Percentiles rank a stretch among this genome's conserved stretches.
phyloP scores from a whole-genome alignment of 495 filamentous ascomycete species.

The Parmelia sp. region DNA sequence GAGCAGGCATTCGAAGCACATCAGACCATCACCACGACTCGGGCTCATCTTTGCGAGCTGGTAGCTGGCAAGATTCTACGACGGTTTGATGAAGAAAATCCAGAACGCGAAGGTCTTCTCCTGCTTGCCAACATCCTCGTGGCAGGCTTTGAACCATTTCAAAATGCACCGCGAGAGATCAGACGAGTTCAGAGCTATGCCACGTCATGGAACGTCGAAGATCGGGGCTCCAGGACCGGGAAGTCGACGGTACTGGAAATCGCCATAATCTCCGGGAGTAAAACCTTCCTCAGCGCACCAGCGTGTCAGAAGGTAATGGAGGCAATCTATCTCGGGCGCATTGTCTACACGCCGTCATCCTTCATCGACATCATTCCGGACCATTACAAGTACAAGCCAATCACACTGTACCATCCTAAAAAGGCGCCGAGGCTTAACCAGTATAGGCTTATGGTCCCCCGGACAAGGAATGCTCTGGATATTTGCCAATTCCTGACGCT shows the following conservation, averaged over 20 bases:
- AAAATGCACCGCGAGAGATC: conserved; percentile 55
- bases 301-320: conserved; percentile 66
- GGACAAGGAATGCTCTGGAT: conserved; percentile 62
- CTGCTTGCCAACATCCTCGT: conserved; percentile 64
- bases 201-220: conserved; percentile 42
- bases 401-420: conserved; percentile 61
- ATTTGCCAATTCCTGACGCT: conserved; percentile 60
- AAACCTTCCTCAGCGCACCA: conserved; percentile 57
- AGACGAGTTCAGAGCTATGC: conserved; percentile 42
- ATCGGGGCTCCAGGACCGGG: conserved; percentile 45
- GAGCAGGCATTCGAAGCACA: conserved; percentile 61
- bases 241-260: conserved; percentile 64
- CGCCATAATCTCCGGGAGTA: conserved; percentile 63
- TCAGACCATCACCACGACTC: conserved; percentile 61
- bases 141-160: conserved; percentile 66
- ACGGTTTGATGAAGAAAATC: conserved; percentile 60
- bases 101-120: conserved; percentile 55
- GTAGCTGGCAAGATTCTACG: conserved; percentile 59
- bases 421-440: conserved; percentile 64
- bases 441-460: conserved; percentile 65
- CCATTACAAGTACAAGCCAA: conserved; percentile 64
- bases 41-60: conserved; percentile 62
- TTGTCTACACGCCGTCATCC: conserved; percentile 63
- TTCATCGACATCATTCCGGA: conserved; percentile 69
- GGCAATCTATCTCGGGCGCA: conserved; percentile 59